These are phyloP conservation scores for Globisporangium sylvaticum DNA, from an alignment of 352 stramenopile genomes.

Conservation along the genomic window DNA sequence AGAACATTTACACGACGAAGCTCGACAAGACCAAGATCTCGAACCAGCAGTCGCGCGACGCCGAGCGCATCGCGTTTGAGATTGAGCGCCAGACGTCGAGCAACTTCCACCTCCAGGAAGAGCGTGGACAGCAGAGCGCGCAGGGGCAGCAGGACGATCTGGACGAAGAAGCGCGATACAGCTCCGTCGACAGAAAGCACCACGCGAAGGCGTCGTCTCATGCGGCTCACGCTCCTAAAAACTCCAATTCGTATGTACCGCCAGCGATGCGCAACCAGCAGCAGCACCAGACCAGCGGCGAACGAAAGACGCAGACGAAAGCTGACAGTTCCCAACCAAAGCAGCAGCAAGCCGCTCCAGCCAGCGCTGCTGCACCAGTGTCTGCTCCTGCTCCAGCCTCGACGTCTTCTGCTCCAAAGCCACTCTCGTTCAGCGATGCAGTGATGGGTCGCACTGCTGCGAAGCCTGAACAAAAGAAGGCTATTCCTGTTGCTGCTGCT, in stretches of 20 bases:
- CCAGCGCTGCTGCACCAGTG: slow-evolving; percentile 3
- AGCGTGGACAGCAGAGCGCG: slow-evolving; percentile 82
- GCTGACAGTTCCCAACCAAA: slow-evolving; percentile 7
- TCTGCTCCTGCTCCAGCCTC: slow-evolving; percentile 7
- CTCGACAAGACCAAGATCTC: slow-evolving; percentile 94
- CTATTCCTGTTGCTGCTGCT: not conserved
- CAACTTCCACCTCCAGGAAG: slow-evolving; percentile 96
- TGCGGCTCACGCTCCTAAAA: slow-evolving; percentile 10
- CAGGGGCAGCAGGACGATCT: slow-evolving; percentile 58
- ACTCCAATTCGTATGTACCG: slow-evolving; percentile 57
- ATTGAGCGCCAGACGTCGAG: slow-evolving; percentile 90
- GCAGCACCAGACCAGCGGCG: slow-evolving; percentile 35
- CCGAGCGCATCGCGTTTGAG: slow-evolving; percentile 92
- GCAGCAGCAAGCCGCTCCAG: slow-evolving; percentile 8
- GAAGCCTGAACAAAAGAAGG: slow-evolving; percentile 15
- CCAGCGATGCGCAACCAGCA: slow-evolving; percentile 60
- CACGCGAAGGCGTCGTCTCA: slow-evolving; percentile 7
- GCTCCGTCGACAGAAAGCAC: slow-evolving; percentile 82
- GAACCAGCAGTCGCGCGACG: slow-evolving; percentile 75
- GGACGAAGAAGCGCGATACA: slow-evolving; percentile 96
- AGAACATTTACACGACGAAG: slow-evolving; percentile 98
- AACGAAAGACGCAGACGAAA: slow-evolving; percentile 18
- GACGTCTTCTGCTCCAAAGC: slow-evolving; percentile 29
- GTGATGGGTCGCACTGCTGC: slow-evolving; percentile 41
- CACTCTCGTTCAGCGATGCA: slow-evolving; percentile 69